Percentiles rank a stretch among this genome's conserved stretches.
Evolutionary conservation across 352 stramenopile genomes (phyloP).

Genomic region (Pythium volutum): DNA sequence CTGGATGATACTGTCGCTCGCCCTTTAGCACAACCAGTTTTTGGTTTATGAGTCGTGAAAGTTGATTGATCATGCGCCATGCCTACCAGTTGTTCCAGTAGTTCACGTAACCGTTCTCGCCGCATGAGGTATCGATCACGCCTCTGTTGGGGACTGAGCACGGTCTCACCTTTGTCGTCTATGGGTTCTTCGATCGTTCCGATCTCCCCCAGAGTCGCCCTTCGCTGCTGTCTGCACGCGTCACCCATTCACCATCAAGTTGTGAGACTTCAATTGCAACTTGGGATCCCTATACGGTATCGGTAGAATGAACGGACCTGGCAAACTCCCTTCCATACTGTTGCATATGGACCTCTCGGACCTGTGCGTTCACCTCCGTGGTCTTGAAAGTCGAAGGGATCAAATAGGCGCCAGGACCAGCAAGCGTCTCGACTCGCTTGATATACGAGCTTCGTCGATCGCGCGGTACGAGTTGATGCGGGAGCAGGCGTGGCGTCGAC

Average conservation of each 20-base stretch:
- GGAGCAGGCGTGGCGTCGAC: constrained; percentile 13
- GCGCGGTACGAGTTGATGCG: constrained; percentile 28
- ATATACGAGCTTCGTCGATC: constrained; percentile 48
- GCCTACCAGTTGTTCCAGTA: constrained; percentile 18
- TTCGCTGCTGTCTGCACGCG: constrained; percentile 11
- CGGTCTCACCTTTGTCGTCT: not conserved
- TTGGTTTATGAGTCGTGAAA: not conserved
- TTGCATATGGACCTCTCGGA: constrained; percentile 45
- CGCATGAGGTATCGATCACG: constrained; percentile 5
- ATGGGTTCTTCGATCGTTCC: not conserved
- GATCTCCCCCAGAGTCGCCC: not conserved
- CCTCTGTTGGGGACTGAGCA: constrained; percentile 2
- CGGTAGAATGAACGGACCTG: constrained; percentile 27
- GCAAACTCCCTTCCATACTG: constrained; percentile 59
- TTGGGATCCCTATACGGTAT: too few relatives aligned
- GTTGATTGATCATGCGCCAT: too few relatives aligned
- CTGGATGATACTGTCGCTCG: not conserved
- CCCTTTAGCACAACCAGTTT: not conserved
- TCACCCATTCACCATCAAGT: not conserved
- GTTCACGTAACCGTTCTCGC: constrained; percentile 23
- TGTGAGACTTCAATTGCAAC: too few relatives aligned
- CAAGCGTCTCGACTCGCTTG: constrained; percentile 40
- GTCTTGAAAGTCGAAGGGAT: constrained; percentile 57
- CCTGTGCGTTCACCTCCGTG: constrained; percentile 29
- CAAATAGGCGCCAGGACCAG: constrained; percentile 48